phyloP scores from a whole-genome alignment of 768 basidiomycete genomes.

The Pulveroboletus sp. region DNA sequence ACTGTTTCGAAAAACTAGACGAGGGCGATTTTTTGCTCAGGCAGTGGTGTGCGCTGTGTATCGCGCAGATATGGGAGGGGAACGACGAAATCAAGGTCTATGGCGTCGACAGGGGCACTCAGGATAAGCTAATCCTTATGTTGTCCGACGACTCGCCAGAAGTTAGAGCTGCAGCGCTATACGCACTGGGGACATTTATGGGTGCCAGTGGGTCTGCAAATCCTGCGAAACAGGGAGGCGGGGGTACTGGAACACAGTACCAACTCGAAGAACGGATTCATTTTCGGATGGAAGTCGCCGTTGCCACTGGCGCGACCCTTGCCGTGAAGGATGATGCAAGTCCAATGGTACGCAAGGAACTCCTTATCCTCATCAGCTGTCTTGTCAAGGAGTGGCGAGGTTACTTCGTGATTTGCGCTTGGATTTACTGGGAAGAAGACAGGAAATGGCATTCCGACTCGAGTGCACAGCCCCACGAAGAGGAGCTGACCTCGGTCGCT shows the following conservation, averaged over 20 bases:
- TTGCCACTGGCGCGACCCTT: slow-evolving; percentile 84
- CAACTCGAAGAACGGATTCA: slow-evolving; percentile 75
- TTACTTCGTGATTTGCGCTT: slow-evolving; percentile 92
- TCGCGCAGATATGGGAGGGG: slow-evolving; percentile 91
- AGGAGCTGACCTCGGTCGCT: slow-evolving; percentile 70
- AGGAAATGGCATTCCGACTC: slow-evolving; percentile 50
- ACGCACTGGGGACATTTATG: slow-evolving; percentile 88
- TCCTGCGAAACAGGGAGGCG: slow-evolving; percentile 63
- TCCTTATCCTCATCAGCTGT: slow-evolving; percentile 86
- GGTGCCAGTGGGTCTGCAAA: slow-evolving; percentile 83
- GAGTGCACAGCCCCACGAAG: slow-evolving; percentile 41
- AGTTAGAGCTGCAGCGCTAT: slow-evolving; percentile 87
- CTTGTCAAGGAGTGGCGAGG: slow-evolving; percentile 96
- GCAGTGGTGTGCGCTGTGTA: slow-evolving; percentile 92
- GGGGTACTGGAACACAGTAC: slow-evolving; percentile 76
- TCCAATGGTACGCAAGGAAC: slow-evolving; percentile 93
- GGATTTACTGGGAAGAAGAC: slow-evolving; percentile 95
- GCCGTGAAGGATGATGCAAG: slow-evolving; percentile 91
- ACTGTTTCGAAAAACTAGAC: slow-evolving; percentile 78
- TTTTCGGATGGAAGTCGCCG: slow-evolving; percentile 85
- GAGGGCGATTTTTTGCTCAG: slow-evolving; percentile 90
- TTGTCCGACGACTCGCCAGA: slow-evolving; percentile 87
- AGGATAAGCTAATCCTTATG: slow-evolving; percentile 75
- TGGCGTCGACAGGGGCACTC: slow-evolving; percentile 73
- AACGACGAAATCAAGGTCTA: slow-evolving; percentile 87